A percentile compares a stretch with the other conserved stretches of the same genome.
These are phyloP conservation scores for Trichoderma sp. DNA, from an alignment of 2,329 filamentous ascomycete species.

Conservation along the genomic window DNA sequence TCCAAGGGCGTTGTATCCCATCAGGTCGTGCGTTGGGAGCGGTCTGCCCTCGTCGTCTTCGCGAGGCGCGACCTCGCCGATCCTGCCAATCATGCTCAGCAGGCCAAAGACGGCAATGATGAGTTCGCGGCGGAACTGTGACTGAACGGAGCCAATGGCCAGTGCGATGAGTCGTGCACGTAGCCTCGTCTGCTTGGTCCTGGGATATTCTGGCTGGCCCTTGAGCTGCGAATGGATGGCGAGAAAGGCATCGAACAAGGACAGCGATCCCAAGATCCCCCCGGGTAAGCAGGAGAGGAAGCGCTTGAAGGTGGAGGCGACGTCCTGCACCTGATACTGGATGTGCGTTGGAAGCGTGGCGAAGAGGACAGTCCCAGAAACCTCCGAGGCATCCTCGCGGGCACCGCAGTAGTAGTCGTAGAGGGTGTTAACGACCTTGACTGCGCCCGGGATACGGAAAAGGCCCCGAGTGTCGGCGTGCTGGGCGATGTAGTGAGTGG, in stretches of 20 bases:
- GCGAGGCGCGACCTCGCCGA: conserved; percentile 56
- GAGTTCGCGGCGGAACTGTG: conserved; percentile 62
- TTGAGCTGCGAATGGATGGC: conserved; percentile 61
- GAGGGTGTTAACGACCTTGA: conserved; percentile 57
- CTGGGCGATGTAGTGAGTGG: conserved; percentile 64
- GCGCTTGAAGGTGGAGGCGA: conserved; percentile 68
- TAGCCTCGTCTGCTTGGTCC: conserved; percentile 58
- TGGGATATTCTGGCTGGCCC: conserved; percentile 53
- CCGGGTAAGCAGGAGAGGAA: conserved; percentile 65
- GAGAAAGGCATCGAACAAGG: conserved; percentile 63
- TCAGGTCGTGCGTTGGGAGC: conserved; percentile 59
- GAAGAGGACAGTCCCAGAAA: conserved; percentile 61
- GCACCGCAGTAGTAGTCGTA: conserved; percentile 64
- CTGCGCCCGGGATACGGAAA: conserved; percentile 65
- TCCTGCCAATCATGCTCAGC: conserved; percentile 61
- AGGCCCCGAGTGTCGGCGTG: conserved; percentile 59
- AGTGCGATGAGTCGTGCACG: conserved; percentile 68
- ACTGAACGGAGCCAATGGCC: conserved; percentile 61
- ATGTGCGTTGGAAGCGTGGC: conserved; percentile 64
- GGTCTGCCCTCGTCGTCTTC: conserved; percentile 56
- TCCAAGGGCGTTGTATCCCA: conserved; percentile 65
- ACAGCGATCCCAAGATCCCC: conserved; percentile 65
- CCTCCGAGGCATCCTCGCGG: conserved; percentile 51
- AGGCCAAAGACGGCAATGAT: conserved; percentile 70
- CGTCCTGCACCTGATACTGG: conserved; percentile 62